These are phyloP conservation scores for Plectosphaerella plurivora DNA, from an alignment of 2,329 filamentous ascomycete genomes.

Conservation along the genomic window DNA sequence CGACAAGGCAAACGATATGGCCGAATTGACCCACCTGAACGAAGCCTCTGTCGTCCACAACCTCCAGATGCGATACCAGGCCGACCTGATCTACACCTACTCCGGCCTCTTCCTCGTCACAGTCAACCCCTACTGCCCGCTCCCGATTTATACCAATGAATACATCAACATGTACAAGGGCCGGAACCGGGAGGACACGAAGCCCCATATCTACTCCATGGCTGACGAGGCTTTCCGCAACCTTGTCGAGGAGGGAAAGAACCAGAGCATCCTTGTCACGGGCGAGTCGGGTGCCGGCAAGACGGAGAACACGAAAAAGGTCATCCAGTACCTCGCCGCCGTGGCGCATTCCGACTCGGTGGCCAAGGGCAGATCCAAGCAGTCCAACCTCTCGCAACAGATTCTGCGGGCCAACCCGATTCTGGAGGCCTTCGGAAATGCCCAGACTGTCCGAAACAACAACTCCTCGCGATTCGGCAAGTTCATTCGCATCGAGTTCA, in stretches of 20 bases:
- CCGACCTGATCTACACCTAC: slow-evolving; percentile 97
- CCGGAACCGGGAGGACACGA: slow-evolving; percentile 84
- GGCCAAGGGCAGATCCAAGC: slow-evolving; percentile 53
- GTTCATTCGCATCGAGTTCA: slow-evolving; percentile 97
- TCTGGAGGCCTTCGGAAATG: slow-evolving; percentile 95
- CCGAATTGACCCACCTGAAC: slow-evolving; percentile 94
- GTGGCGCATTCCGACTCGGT: slow-evolving; percentile 82
- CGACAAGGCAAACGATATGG: slow-evolving; percentile 99
- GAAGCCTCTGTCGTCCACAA: slow-evolving; percentile 98
- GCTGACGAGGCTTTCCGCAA: slow-evolving; percentile 96
- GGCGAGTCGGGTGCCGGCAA: slow-evolving; percentile 98
- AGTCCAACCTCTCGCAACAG: slow-evolving; percentile 90
- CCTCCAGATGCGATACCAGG: slow-evolving; percentile 87
- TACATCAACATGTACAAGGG: slow-evolving; percentile 99
- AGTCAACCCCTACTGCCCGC: slow-evolving; percentile 90
- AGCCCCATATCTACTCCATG: slow-evolving; percentile 96
- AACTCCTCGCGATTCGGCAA: slow-evolving; percentile 98
- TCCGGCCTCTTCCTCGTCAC: slow-evolving; percentile 95
- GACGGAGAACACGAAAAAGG: slow-evolving; percentile 98
- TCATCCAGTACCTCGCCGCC: slow-evolving; percentile 95
- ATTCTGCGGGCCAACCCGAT: slow-evolving; percentile 96
- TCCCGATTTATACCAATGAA: slow-evolving; percentile 94
- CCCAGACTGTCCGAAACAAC: slow-evolving; percentile 95
- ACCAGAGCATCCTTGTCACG: slow-evolving; percentile 96
- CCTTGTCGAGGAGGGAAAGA: slow-evolving; percentile 88